Base-by-base conservation (phyloP, 352 stramenopile genomes). In the Aphanomyces stellatus region DNA sequence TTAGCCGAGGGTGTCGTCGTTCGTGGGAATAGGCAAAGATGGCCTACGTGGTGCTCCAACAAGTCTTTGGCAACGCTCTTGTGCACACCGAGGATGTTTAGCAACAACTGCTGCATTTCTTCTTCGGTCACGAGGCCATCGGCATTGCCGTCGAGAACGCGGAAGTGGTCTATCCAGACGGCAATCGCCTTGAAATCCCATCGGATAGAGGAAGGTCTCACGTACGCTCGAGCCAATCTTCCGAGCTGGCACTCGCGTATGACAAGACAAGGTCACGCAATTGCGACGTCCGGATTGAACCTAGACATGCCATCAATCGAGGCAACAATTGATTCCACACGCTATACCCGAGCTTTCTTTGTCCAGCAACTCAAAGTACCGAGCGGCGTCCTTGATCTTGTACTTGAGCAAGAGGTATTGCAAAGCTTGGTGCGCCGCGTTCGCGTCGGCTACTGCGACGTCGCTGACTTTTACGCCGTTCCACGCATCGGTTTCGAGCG, bases 1-100 rank as follows among this genome's bases (percentile, higher is more conserved):
- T n/a, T n/a, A n/a, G n/a, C n/a, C n/a, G n/a, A n/a, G n/a, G n/a
- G n/a, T n/a, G n/a, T n/a, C n/a, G n/a, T n/a, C n/a, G n/a, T n/a
- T n/a, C n/a, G n/a, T n/a, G n/a, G n/a, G n/a, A n/a, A n/a, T n/a
- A n/a, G n/a, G n/a, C n/a, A n/a, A n/a, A n/a, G 27, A 35, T 25
- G 17, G 31, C 51, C 17, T 64, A 64, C 55, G 37, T 64, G 55
- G 2, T 51, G 22, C 3, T 51, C 55, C 3, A 64, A 31, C 7
- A 64, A 34, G 37, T 51, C 55, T 19, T 64, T 64, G 7, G 51
- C 17, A 4, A 64, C 35, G 27, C 55, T 64, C 37, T 64, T 64
- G 33, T 64, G 35, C 10, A 64, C 55, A 24, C 55, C 55, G 24
- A 43, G 31, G 40, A 64, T 64, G 35, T 64, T 64, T 31, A 64